A percentile compares a stretch with the other conserved stretches of the same genome.
Conservation (phyloP, 352 stramenopile species). For the Pseudoperonospora humuli region DNA sequence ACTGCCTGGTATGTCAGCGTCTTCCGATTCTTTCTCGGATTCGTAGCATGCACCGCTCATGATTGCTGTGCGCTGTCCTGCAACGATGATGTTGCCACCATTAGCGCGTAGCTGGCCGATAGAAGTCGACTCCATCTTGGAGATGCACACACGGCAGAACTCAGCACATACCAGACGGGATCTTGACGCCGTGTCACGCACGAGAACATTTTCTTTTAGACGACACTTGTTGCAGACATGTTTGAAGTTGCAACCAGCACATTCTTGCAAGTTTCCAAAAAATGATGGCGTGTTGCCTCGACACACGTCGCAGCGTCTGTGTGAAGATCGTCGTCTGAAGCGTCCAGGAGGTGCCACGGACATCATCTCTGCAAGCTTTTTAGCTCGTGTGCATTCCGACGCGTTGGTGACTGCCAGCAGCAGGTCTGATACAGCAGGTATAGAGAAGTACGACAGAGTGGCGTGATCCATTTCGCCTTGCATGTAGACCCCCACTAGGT, state of each 20-base stretch:
- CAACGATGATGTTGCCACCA: slow-evolving; percentile 1
- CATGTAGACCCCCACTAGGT: slow-evolving; percentile 31
- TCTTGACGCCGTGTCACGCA: slow-evolving; percentile 10
- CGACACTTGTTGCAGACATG: slow-evolving; percentile 31
- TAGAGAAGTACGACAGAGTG: slow-evolving; percentile 23
- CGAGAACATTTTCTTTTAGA: slow-evolving; percentile 25
- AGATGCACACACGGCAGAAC: slow-evolving; percentile 29
- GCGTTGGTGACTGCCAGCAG: slow-evolving; percentile 21
- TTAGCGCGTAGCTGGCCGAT: slow-evolving; percentile 21
- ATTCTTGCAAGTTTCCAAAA: slow-evolving; percentile 22
- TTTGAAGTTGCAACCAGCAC: slow-evolving; percentile 23
- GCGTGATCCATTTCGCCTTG: slow-evolving; percentile 19
- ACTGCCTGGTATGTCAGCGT: slow-evolving; percentile 21
- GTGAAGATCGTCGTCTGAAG: slow-evolving; percentile 10
- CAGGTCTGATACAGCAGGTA: slow-evolving; percentile 18
- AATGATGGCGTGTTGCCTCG: slow-evolving; percentile 19
- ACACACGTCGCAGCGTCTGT: slow-evolving; percentile 26
- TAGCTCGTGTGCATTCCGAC: slow-evolving; percentile 23
- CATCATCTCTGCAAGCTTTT: slow-evolving; percentile 29
- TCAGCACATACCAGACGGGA: slow-evolving; percentile 21
- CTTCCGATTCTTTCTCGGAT: slow-evolving; percentile 10
- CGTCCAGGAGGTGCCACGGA: slow-evolving; percentile 3
- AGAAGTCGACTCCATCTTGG: slow-evolving; percentile 21
- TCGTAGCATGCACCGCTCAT: slow-evolving; percentile 10
- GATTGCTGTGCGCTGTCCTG: slow-evolving; percentile 3